These are phyloP conservation scores for Eragrostis tef DNA, from an alignment of 202 grass and related monocot species.

Conservation along the genomic window DNA sequence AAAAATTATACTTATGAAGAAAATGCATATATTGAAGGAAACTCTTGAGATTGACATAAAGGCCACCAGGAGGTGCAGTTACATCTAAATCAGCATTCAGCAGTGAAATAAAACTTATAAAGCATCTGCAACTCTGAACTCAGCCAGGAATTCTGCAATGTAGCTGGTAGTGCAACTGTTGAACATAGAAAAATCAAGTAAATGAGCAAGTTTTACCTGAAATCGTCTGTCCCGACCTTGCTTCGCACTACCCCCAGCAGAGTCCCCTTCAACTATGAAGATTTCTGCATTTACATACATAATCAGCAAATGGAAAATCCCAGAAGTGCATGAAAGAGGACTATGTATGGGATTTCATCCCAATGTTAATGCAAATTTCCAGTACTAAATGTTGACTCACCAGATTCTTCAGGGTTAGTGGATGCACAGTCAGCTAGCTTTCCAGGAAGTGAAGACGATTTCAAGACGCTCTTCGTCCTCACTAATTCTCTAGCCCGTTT, in stretches of 20 bases:
- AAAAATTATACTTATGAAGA: not conserved
- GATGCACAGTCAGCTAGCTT: conserved; percentile 93
- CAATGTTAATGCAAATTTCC: not conserved
- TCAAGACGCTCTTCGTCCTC: conserved; percentile 90
- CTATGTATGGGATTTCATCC: not conserved
- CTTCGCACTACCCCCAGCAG: conserved; percentile 96
- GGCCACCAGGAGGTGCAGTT: not conserved
- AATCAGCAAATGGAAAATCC: conserved; percentile 37
- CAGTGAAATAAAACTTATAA: conserved; percentile 5
- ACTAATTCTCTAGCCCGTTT: conserved; percentile 92
- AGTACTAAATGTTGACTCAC: conserved; percentile 48
- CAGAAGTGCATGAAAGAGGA: not conserved
- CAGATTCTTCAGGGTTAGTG: conserved; percentile 87
- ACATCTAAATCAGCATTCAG: not conserved
- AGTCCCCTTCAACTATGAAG: conserved; percentile 99
- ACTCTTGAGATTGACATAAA: conserved; percentile 8
- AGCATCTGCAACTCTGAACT: conserved; percentile 3
- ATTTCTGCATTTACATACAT: conserved; percentile 68
- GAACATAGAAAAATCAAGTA: not conserved
- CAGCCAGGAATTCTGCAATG: conserved; percentile 10
- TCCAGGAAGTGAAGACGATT: conserved; percentile 93
- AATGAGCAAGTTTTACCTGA: conserved; percentile 64
- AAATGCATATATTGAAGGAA: conserved; percentile 17
- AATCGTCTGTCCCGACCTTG: conserved; percentile 95
- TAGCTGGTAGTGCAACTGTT: not conserved